Evolutionary conservation across 2,329 filamentous ascomycete species (phyloP), one percentile per base, ranked within the genome.

Genomic region (Verticillium nubilum): DNA sequence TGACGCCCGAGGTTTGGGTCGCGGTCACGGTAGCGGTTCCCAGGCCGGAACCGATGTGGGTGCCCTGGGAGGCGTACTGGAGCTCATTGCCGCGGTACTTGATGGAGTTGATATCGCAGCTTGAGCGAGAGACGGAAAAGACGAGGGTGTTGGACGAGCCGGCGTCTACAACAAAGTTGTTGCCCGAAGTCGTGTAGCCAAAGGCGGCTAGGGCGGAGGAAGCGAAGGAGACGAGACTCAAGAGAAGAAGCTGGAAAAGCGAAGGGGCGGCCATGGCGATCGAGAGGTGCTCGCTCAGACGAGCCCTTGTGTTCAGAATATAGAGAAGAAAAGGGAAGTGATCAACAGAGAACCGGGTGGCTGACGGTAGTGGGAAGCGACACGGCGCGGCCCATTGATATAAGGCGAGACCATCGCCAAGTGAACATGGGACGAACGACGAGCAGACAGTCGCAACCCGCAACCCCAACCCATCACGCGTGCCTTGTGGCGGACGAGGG

Each of bases 101-200:
- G 69, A 89, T 83, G 0, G 85, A 87, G 15, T 79, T 86, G 69
- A 89, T 85, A 64, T 88, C 86, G 64, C 86, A 87, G 68, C 74
- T 86, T 17, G 74, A 75, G 54, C 78, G 74, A 63, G 73, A 79
- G 56, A 86, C 77, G 3, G 78, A 78, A 63, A 85, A 80, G 37
- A 79, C 70, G 57, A 86, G 72, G 3, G 80, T 60, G 62, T 84
- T 82, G 31, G 73, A 60, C 12, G 76, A 79, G 47, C 76, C 79
- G 56, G 80, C 75, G 67, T 83, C 78, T 59, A 82, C 71, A 56
- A 80, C 68, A 60, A 77, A 80, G 62, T 73, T 76, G 60, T 65
- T 68, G 37, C 71, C 72, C 3, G 74, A 74, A 9, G 71, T 70
- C 7, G 74, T 77, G 57, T 74, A 74, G 28, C 76, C 77, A 58